Evolutionary conservation across 73 alveolate genomes (phyloP), one percentile per base, ranked within the genome.

Genomic region (Paramecium sonneborni): DNA sequence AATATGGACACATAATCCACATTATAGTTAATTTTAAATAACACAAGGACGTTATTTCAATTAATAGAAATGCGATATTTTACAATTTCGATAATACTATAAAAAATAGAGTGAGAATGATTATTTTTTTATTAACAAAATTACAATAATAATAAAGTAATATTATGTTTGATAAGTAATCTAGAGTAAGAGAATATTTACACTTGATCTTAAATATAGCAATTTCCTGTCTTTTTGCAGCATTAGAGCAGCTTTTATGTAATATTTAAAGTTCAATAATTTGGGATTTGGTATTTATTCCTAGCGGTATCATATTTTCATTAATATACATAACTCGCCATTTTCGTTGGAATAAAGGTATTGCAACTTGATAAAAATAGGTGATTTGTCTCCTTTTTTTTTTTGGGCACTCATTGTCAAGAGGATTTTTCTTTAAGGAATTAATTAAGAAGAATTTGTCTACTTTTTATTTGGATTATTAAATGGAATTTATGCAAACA

Each of bases 381-480:
- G 68, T 52, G 68, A 52, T 52, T 18, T 52, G 5, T 62, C 84
- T 12, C 20, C 84, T 14, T 62, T 62, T 32, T 62, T 62, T 62
- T 62, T 62, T 62, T 62, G 84, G 84, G 44, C 84, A 1, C 48
- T 62, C 1, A 23, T 62, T 0, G 20, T 62, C 10, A 62, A 62
- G 24, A 21, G 84, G 24, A 24, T 62, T 11, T 26, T 62, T 62
- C 39, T 62, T 2, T 26, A 14, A 7, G 84, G 84, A 30, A 32
- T 62, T 1, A 62, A 32, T 62, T 10, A 62, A 62, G 84, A 26
- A 30, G 84, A 62, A 62, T 62, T 62, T 32, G 24, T 62, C 3
- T 62, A 23, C 39, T 62, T 62, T 62, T 62, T 62, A 32, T 62
- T 62, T 62, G 84, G 84, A 21, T 62, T 62, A 30, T 62, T 62